Base-by-base conservation (phyloP, 2,329 filamentous ascomycete genomes). In the Cordyceps farinosa region DNA sequence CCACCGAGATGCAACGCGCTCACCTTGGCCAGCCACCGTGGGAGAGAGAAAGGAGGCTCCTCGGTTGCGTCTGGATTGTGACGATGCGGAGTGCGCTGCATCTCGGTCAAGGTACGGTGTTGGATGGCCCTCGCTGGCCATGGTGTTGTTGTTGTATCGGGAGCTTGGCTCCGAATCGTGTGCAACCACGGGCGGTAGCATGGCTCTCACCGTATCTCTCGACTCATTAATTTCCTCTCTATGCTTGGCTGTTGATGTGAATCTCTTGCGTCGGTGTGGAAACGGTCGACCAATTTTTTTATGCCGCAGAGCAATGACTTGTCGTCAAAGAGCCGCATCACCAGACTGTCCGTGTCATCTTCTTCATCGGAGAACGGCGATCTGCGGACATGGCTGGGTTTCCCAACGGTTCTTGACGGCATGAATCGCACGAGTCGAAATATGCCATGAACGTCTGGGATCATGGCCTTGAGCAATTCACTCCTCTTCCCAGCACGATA, bases 11-110 rank as follows among this genome's bases (percentile, higher is more conserved):
- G 44, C 22, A 42, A 40, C 45, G 10, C 15, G 32, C 32, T 59
- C 56, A 59, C 56, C 56, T 60, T 47, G 47, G 38, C 27, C 27
- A 47, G 57, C 22, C 22, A 27, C 47, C 47, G 36, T 60, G 32
- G 38, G 38, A 40, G 3, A 42, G 13, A 36, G 34, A 34, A 47
- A 44, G 32, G 44, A 9, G 32, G 8, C 45, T 59, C 45, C 27
- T 50, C 32, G 17, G 34, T 50, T 38, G 34, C 44, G 38, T 55
- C 27, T 34, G 47, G 29, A 27, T 36, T 47, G 54, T 57, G 40
- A 15, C 56, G 42, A 50, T 8, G 9, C 45, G 27, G 47, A 34
- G n/a, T 15, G 17, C 22, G 22, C 22, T 22, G 22, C 17, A 22
- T 40, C 27, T 60, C 57, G 48, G 36, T 60, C 22, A 22, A 22